These are phyloP conservation scores for Graphilbum fragrans DNA, from an alignment of 2,329 filamentous ascomycete species.

Conservation along the genomic window DNA sequence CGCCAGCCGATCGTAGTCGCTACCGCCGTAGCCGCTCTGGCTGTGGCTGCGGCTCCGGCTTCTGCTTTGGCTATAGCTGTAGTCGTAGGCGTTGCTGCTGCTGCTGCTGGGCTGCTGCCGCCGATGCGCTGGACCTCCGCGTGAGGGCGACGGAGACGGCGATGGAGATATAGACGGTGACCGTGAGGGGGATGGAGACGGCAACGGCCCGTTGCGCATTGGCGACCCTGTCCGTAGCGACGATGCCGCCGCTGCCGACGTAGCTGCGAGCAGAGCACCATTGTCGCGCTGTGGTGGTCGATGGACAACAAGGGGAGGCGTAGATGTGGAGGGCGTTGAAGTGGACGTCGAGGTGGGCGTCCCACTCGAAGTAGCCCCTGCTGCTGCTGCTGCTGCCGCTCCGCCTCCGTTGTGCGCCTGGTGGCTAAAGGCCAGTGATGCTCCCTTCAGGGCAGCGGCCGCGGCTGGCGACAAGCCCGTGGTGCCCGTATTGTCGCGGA, in stretches of 20 bases:
- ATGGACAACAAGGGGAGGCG: too few relatives aligned
- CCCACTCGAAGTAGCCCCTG: too few relatives aligned
- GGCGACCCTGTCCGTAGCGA: too few relatives aligned
- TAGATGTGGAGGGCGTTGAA: too few relatives aligned
- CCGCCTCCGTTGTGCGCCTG: too few relatives aligned
- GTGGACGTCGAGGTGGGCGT: too few relatives aligned
- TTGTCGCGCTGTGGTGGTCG: background rate
- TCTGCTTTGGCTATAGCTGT: slow-evolving; percentile 5
- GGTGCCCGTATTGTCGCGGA: background rate
- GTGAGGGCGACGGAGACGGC: background rate
- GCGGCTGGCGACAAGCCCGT: background rate
- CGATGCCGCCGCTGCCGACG: background rate
- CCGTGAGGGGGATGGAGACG: too few relatives aligned
- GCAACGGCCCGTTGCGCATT: too few relatives aligned
- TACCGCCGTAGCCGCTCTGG: background rate
- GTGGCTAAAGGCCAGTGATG: slow-evolving; percentile 38
- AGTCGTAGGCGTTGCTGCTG: slow-evolving; percentile 1
- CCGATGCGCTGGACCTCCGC: slow-evolving; percentile 5
- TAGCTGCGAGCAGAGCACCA: background rate
- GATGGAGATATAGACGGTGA: too few relatives aligned
- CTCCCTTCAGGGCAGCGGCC: slow-evolving; percentile 35
- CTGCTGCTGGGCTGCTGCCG: slow-evolving; percentile 2
- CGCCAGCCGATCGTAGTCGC: background rate
- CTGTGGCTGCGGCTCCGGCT: slow-evolving; percentile 8
- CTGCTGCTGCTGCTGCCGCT: too few relatives aligned